Evolutionary conservation across 805 yeast genomes (phyloP).

Genomic region (Candida alai): DNA sequence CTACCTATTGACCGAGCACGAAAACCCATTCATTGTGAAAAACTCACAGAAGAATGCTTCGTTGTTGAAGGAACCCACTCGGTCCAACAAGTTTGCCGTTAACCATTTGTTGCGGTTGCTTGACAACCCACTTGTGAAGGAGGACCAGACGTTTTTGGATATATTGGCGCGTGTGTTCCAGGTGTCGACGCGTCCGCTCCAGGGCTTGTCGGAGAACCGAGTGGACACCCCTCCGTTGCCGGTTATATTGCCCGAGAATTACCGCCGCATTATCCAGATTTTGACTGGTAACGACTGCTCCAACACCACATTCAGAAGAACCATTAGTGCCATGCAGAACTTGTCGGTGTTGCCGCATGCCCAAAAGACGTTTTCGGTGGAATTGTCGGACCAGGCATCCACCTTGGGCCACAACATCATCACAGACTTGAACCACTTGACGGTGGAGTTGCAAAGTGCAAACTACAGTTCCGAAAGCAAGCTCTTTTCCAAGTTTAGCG

Average conservation of each 20-base stretch:
- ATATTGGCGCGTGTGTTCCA: slow-evolving; percentile 70
- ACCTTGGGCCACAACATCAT: slow-evolving; percentile 52
- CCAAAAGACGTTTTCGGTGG: slow-evolving; percentile 60
- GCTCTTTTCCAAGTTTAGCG: slow-evolving; percentile 63
- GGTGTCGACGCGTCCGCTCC: slow-evolving; percentile 70
- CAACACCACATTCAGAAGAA: slow-evolving; percentile 78
- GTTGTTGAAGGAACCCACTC: slow-evolving; percentile 4
- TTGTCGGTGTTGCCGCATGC: slow-evolving; percentile 60
- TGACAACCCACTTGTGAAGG: slow-evolving; percentile 59
- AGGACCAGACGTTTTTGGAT: slow-evolving; percentile 75
- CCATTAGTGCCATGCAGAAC: slow-evolving; percentile 76
- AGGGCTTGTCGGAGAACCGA: slow-evolving; percentile 45
- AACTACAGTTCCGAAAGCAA: slow-evolving; percentile 44
- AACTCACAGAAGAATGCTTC: slow-evolving; percentile 26
- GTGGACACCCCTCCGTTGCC: slow-evolving; percentile 41
- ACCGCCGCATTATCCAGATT: slow-evolving; percentile 61
- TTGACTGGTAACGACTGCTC: slow-evolving; percentile 81
- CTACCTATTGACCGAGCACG: slow-evolving; percentile 77
- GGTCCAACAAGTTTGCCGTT: slow-evolving; percentile 62
- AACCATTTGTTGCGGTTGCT: slow-evolving; percentile 62
- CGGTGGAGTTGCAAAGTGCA: slow-evolving; percentile 37
- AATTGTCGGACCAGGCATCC: slow-evolving; percentile 63
- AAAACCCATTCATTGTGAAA: slow-evolving; percentile 34
- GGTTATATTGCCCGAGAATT: slow-evolving; percentile 55
- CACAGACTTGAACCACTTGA: slow-evolving; percentile 49